Conservation (phyloP, 2,329 filamentous ascomycete genomes). For the Xylariales sp. region DNA sequence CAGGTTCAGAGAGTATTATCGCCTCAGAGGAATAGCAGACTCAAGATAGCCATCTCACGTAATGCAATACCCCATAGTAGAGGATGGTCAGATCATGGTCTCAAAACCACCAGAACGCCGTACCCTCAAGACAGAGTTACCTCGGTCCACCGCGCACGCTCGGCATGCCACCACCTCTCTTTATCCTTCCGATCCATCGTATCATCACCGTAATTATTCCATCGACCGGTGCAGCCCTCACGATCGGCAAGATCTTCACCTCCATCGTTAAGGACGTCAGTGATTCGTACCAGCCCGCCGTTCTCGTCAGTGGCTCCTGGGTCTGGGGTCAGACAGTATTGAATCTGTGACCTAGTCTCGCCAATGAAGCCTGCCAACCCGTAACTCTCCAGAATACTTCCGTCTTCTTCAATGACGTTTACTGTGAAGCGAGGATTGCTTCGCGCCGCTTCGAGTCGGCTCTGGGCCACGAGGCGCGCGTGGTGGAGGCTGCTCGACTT, state of each 20-base stretch:
- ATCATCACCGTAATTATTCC: conserved; percentile 36
- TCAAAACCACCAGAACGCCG: too few relatives aligned
- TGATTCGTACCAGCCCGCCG: conserved; percentile 49
- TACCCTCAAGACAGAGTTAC: conserved; percentile 1
- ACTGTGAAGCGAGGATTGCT: conserved; percentile 52
- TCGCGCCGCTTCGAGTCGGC: conserved; percentile 56
- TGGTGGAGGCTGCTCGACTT: conserved; percentile 41
- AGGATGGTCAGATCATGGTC: too few relatives aligned
- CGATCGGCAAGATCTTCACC: conserved; percentile 38
- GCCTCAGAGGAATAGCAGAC: too few relatives aligned
- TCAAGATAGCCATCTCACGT: too few relatives aligned
- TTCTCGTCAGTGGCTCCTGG: conserved; percentile 49
- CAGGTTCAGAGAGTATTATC: too few relatives aligned
- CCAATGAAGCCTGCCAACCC: conserved; percentile 60
- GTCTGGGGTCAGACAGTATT: conserved; percentile 58
- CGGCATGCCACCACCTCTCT: conserved; percentile 47
- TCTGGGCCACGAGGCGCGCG: conserved; percentile 61
- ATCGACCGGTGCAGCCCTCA: conserved; percentile 41
- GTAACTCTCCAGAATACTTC: conserved; percentile 45
- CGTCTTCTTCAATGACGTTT: conserved; percentile 51
- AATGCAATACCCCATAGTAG: too few relatives aligned
- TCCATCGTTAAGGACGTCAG: conserved; percentile 43
- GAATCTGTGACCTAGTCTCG: conserved; percentile 50
- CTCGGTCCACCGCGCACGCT: conserved; percentile 40
- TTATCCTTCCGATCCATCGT: conserved; percentile 41